Evolutionary conservation across 2,329 filamentous ascomycete genomes (phyloP), one percentile per base, ranked within the genome.

Genomic region (Fusarium tricinctum): DNA sequence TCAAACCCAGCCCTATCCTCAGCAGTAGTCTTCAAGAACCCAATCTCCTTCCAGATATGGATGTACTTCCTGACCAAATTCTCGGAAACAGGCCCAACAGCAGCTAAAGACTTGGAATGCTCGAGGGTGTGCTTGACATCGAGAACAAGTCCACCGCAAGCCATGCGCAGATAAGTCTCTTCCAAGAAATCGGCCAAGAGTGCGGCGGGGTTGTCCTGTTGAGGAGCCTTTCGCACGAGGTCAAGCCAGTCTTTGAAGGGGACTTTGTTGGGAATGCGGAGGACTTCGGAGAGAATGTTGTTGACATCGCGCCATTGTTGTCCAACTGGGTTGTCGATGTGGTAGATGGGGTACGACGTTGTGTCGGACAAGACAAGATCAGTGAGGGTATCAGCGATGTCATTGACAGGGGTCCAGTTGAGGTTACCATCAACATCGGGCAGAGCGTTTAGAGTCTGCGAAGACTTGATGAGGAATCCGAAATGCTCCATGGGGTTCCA

Each of bases 401-500:
- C 65, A 5, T 68, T 68, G 6, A 68, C 65, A 3, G 65, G 65
- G 0, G 65, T 68, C 65, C 65, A 68, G 20, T 68, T 68, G 17
- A 68, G 65, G 3, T 54, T 46, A 2, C 65, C 65, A 0, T 66
- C 46, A 0, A 71, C 69, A 0, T 72, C 69, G 0, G 69, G 69
- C 3, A 70, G 9, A 13, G 67, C 58, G 1, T 62, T 65, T 7
- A 71, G 12, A 2, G 69, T 71, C 45, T 71, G 69, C 0, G 69
- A 71, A 0, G 69, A 71, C 17, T 71, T 71, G n/a, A 71, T 58
- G 2, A 71, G 42, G n/a, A 72, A 72, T 1, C 69, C 69, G 8
- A 71, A 71, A 22, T 71, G 69, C 15, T 71, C 69, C 69, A 71
- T 72, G 0, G 69, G 69, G 52, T 71, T 71, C 69, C 69, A 71